Evolutionary conservation across 768 basidiomycete genomes (phyloP).

Genomic region (Chalciporus sphaerocephalus): DNA sequence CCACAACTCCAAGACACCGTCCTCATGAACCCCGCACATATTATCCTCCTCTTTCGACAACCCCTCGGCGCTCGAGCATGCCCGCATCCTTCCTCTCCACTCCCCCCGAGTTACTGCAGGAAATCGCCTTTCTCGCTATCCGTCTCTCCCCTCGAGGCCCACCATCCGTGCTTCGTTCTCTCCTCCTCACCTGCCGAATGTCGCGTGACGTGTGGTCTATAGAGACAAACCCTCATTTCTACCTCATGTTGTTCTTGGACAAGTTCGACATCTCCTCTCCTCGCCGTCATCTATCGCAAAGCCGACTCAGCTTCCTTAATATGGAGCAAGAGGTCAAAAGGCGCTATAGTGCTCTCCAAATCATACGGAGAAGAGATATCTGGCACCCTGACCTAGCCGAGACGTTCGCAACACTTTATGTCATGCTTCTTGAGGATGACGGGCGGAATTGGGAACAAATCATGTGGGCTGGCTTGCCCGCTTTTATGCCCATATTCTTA

Average conservation of each 20-base stretch:
- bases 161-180: constrained; percentile 29
- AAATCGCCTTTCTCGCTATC: constrained; percentile 33
- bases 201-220: constrained; percentile 25
- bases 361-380: constrained; percentile 38
- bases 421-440: constrained; percentile 57
- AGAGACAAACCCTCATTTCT: constrained; percentile 30
- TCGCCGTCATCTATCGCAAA: constrained; percentile 33
- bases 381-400: constrained; percentile 37
- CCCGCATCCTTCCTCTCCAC: constrained; percentile 28
- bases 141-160: constrained; percentile 30
- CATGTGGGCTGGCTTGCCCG: constrained; percentile 38
- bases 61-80: constrained; percentile 27
- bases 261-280: constrained; percentile 48
- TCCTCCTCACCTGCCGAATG: constrained; percentile 34
- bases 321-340: constrained; percentile 43
- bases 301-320: constrained; percentile 25
- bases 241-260: constrained; percentile 39
- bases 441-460: constrained; percentile 47
- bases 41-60: constrained; percentile 16
- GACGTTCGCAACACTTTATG: constrained; percentile 49
- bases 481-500: constrained; percentile 40
- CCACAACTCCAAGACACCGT: constrained; percentile 25
- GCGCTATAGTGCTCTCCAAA: constrained; percentile 42
- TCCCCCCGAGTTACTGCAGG: constrained; percentile 35
- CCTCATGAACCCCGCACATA: constrained; percentile 25